Conservation (phyloP, 2,329 filamentous ascomycete species). For the Pyrenophora teres region DNA sequence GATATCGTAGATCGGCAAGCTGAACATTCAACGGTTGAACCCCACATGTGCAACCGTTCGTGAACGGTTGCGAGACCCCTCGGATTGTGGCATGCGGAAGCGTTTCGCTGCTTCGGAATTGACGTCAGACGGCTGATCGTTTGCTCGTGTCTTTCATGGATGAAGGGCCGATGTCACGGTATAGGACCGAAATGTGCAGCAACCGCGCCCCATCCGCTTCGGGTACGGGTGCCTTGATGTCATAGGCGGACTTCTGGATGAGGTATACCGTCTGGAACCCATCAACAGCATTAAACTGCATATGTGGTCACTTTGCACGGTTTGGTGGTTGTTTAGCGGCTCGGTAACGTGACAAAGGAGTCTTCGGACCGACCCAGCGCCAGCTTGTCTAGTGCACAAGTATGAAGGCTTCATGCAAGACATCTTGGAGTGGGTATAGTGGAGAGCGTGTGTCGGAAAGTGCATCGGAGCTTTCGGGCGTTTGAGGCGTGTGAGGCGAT, state of each 20-base stretch:
- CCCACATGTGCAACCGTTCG: not conserved
- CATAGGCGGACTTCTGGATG: conserved; percentile 4
- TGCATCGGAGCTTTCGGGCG: not conserved
- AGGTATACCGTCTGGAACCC: conserved; percentile 6
- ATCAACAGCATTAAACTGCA: not conserved
- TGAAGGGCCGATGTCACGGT: conserved; percentile 10
- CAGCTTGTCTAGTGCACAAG: conserved; percentile 7
- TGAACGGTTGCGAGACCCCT: not conserved
- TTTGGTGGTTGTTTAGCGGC: not conserved
- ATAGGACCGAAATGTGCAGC: conserved; percentile 3
- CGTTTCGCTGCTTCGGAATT: conserved; percentile 1
- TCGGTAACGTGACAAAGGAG: conserved; percentile 3
- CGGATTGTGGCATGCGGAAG: not conserved
- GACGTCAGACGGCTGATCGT: conserved; percentile 10
- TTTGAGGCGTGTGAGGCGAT: not conserved
- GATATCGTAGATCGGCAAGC: not conserved
- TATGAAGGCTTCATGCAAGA: conserved; percentile 10
- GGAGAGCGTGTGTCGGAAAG: conserved; percentile 1
- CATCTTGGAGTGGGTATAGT: conserved; percentile 3
- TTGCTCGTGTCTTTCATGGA: conserved; percentile 9
- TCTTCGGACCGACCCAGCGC: conserved; percentile 6
- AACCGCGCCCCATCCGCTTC: conserved; percentile 2
- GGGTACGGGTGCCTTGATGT: conserved; percentile 1
- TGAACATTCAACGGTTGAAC: too few relatives aligned
- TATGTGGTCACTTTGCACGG: conserved; percentile 4